These are phyloP conservation scores for Aspergillus tamarii DNA, from an alignment of 2,329 filamentous ascomycete species.

Conservation along the genomic window DNA sequence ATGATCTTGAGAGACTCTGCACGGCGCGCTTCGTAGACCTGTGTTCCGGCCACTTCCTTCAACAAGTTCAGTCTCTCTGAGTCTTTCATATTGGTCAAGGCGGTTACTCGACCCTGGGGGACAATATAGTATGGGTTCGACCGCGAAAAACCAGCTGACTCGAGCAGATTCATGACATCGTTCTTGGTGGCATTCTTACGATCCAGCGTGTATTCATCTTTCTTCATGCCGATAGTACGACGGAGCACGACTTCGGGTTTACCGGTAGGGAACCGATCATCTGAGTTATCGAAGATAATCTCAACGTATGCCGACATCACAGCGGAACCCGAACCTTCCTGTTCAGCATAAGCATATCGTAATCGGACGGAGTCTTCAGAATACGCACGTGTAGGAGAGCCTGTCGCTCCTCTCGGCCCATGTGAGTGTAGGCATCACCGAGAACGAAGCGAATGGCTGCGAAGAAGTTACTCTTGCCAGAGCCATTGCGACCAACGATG, in stretches of 20 bases:
- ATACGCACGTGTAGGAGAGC: slow-evolving; percentile 76
- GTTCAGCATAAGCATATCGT: slow-evolving; percentile 31
- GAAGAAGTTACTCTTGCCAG: slow-evolving; percentile 99
- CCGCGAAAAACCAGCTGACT: slow-evolving; percentile 93
- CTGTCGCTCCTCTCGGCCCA: slow-evolving; percentile 94
- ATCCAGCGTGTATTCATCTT: slow-evolving; percentile 97
- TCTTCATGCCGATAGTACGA: slow-evolving; percentile 94
- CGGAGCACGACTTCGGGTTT: slow-evolving; percentile 88
- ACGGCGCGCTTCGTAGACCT: slow-evolving; percentile 91
- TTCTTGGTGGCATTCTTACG: slow-evolving; percentile 93
- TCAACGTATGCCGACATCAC: slow-evolving; percentile 99
- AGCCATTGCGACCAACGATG: slow-evolving; percentile 98
- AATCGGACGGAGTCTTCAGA: background rate
- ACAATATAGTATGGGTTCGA: slow-evolving; percentile 99
- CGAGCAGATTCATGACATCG: slow-evolving; percentile 92
- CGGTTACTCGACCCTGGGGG: slow-evolving; percentile 92
- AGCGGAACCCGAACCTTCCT: slow-evolving; percentile 93
- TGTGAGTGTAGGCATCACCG: slow-evolving; percentile 94
- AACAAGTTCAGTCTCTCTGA: slow-evolving; percentile 83
- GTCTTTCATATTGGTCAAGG: slow-evolving; percentile 98
- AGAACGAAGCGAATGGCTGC: slow-evolving; percentile 97
- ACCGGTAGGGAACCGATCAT: slow-evolving; percentile 91
- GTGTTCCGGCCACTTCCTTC: slow-evolving; percentile 97
- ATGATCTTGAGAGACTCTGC: slow-evolving; percentile 95
- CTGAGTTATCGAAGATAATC: slow-evolving; percentile 97